Base-by-base conservation (phyloP, 805 yeast species). In the Hanseniaspora valbyensis region DNA sequence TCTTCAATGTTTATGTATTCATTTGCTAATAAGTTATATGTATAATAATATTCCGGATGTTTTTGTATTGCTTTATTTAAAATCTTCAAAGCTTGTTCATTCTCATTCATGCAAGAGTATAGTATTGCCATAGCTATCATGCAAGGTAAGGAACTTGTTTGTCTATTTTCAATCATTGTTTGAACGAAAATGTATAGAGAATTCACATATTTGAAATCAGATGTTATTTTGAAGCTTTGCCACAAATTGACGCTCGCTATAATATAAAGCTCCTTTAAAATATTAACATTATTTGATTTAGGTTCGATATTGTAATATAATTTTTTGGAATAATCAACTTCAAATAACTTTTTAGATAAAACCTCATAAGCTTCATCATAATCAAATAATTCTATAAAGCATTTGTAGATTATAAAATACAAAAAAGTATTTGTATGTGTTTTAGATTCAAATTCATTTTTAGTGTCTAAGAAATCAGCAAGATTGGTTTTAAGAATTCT, bases 11-110 rank as follows among this genome's bases (percentile, higher is more conserved):
- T 75, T 30, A 86, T 77, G 60, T 77, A 79, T 65, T 92, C 99
- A 63, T 92, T 97, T 0, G 96, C 99, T 67, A 84, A 87, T 52
- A 92, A 70, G 0, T 97, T 89, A 61, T 85, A 84, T 0, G 95
- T 95, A 62, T 90, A 90, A 5, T 28, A 16, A 29, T 48, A 48
- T 3, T 14, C 3, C 1, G 51, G 51, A 19, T 48, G 13, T 19
- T 24, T 29, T 21, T 40, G 21, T 4, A 40, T 28, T 6, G 34
- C 22, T 28, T 48, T 48, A 19, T 40, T 34, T 5, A 48, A 42
- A 6, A 48, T 6, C 19, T 32, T 29, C 25, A 48, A 32, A 16
- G 51, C 21, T 30, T 40, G 36, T n/a, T 48, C 44, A 14, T 36
- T 48, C 19, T 48, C 38, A 33, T 48, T 42, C 25, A 48, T 40